Conservation (phyloP, 2,329 filamentous ascomycete species). For the Cladosporium oxysporum region DNA sequence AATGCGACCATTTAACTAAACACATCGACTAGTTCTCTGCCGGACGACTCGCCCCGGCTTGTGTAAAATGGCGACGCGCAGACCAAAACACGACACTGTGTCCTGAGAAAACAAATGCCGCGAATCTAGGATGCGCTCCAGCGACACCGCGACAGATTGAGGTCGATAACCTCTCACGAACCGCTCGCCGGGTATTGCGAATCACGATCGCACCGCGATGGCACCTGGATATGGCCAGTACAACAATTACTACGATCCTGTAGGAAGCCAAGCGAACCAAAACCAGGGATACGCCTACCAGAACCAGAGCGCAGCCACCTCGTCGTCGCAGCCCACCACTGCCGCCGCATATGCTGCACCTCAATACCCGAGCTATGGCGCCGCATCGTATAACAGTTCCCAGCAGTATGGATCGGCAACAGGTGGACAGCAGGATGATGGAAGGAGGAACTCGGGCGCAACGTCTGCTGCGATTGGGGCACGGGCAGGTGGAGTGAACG, state of each 20-base stretch:
- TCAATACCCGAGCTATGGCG: constrained; percentile 24
- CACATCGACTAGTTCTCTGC: background rate
- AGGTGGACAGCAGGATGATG: constrained; percentile 22
- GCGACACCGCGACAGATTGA: background rate
- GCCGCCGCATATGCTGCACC: constrained; percentile 5
- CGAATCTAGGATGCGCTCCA: background rate
- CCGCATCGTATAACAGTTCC: constrained; percentile 22
- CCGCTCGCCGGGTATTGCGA: background rate
- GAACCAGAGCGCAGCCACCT: constrained; percentile 23
- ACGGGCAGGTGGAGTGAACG: constrained; percentile 10
- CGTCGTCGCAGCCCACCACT: constrained; percentile 19
- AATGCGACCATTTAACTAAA: background rate
- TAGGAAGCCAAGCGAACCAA: constrained; percentile 34
- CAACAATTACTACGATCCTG: constrained; percentile 36
- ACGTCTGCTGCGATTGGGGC: background rate
- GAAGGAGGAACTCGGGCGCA: background rate
- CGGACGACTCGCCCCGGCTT: no score
- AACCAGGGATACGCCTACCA: constrained; percentile 28
- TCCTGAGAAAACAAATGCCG: background rate
- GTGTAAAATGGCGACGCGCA: background rate
- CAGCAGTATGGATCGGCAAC: constrained; percentile 27
- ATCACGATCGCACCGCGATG: background rate
- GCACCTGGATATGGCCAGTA: constrained; percentile 21
- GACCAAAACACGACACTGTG: background rate
- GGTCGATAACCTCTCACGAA: background rate